Evolutionary conservation across 1,284 basidiomycete genomes (phyloP).

Genomic region (Ganoderma boninense): DNA sequence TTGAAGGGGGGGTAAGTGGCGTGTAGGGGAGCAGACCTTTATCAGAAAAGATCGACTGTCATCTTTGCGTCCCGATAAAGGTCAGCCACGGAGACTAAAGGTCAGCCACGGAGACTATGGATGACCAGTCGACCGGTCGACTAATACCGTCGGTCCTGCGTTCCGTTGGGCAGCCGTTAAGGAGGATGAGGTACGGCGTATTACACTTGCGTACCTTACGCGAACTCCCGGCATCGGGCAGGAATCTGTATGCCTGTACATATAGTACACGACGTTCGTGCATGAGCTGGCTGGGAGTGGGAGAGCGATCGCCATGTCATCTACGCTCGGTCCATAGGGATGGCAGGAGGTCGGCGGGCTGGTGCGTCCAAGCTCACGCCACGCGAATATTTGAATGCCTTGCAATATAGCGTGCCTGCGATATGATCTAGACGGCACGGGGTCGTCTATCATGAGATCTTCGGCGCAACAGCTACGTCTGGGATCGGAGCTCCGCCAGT

Average conservation of each 20-base stretch:
- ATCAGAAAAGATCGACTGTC: neutral
- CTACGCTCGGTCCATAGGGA: neutral
- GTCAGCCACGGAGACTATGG: too few relatives aligned
- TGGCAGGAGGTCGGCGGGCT: too few relatives aligned
- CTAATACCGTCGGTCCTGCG: too few relatives aligned
- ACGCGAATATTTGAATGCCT: too few relatives aligned
- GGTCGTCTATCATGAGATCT: too few relatives aligned
- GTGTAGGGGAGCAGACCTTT: neutral
- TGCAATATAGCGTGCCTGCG: too few relatives aligned
- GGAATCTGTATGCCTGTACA: neutral
- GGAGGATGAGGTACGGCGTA: neutral
- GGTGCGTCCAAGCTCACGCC: too few relatives aligned
- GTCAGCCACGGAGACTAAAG: too few relatives aligned
- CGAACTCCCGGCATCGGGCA: neutral
- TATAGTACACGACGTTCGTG: neutral
- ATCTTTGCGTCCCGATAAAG: neutral
- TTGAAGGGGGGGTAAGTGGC: neutral
- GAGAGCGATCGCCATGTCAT: neutral
- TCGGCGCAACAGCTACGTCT: too few relatives aligned
- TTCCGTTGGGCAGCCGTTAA: neutral
- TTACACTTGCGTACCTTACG: neutral
- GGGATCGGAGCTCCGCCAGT: too few relatives aligned
- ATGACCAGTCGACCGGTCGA: neutral
- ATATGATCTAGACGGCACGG: too few relatives aligned
- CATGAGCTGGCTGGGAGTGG: neutral